Evolutionary conservation across 208 protist genomes (phyloP).

Genomic region (Trypanosomatidae sp.): DNA sequence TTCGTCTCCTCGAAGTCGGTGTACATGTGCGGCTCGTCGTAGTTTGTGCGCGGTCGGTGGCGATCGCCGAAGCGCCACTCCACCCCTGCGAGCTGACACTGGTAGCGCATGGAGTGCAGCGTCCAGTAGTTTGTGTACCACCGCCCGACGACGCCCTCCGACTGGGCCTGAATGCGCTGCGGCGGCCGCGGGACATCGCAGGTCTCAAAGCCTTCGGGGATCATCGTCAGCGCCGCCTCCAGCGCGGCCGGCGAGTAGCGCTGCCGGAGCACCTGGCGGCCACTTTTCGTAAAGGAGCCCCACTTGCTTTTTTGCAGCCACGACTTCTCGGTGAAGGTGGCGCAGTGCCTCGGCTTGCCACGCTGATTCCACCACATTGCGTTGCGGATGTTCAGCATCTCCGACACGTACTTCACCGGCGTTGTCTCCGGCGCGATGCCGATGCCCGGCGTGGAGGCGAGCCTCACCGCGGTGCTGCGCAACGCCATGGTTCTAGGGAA

Average conservation of each 20-base stretch:
- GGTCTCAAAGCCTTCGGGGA: slow-evolving; percentile 80
- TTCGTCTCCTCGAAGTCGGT: slow-evolving; percentile 92
- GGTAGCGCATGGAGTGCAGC: slow-evolving; percentile 86
- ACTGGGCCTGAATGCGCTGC: slow-evolving; percentile 83
- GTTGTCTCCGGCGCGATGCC: slow-evolving; percentile 90
- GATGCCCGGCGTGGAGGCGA: slow-evolving; percentile 69
- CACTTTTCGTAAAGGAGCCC: slow-evolving; percentile 53
- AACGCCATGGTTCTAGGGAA: slow-evolving; percentile 45
- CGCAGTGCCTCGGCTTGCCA: slow-evolving; percentile 52
- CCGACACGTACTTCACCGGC: slow-evolving; percentile 88
- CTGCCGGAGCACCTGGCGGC: slow-evolving; percentile 63
- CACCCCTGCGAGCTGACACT: slow-evolving; percentile 75
- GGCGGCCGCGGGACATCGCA: slow-evolving; percentile 84
- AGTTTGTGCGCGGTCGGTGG: slow-evolving; percentile 78
- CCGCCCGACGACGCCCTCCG: slow-evolving; percentile 85
- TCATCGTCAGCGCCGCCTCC: slow-evolving; percentile 66
- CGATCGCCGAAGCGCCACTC: slow-evolving; percentile 82
- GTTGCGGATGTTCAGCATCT: slow-evolving; percentile 88
- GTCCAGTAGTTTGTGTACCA: slow-evolving; percentile 95
- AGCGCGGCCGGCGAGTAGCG: slow-evolving; percentile 79
- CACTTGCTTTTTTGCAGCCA: slow-evolving; percentile 68
- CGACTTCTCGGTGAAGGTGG: slow-evolving; percentile 78
- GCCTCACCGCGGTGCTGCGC: slow-evolving; percentile 27
- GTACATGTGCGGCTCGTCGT: slow-evolving; percentile 88
- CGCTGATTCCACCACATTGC: slow-evolving; percentile 81